Percentiles rank a stretch among this genome's conserved stretches.
These are phyloP conservation scores for Aciculosporium take DNA, from an alignment of 2,329 filamentous ascomycete species.

Conservation along the genomic window DNA sequence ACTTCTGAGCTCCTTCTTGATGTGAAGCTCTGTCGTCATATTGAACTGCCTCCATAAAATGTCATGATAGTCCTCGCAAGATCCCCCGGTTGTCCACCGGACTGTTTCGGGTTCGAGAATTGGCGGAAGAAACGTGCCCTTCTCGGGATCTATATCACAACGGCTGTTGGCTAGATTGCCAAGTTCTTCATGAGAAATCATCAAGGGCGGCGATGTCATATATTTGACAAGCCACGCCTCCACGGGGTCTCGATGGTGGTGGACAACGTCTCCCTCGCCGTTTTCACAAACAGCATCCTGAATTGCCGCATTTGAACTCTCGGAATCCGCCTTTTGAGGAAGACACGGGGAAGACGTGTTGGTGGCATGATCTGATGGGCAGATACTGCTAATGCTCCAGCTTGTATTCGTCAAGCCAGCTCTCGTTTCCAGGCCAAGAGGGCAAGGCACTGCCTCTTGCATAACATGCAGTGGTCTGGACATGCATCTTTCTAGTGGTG, in stretches of 20 bases:
- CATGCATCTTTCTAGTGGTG: background rate
- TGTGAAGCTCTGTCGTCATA: constrained; percentile 15
- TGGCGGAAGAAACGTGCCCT: constrained; percentile 20
- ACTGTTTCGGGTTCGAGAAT: constrained; percentile 20
- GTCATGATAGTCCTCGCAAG: constrained; percentile 6
- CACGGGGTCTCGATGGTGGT: background rate
- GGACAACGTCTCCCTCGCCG: background rate
- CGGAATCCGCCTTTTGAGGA: background rate
- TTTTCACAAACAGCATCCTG: background rate
- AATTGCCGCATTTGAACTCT: background rate
- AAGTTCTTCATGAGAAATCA: background rate
- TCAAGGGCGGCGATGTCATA: background rate
- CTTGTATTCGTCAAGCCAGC: background rate
- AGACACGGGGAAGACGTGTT: background rate
- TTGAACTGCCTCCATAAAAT: constrained; percentile 16
- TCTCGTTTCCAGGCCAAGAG: background rate
- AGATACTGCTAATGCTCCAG: constrained; percentile 1
- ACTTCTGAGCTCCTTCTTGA: constrained; percentile 12
- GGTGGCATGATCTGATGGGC: background rate
- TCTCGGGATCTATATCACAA: constrained; percentile 24
- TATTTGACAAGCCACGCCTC: constrained; percentile 2
- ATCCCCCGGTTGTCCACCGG: constrained; percentile 1
- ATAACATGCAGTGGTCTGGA: background rate
- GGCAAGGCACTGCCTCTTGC: background rate
- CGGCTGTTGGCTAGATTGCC: background rate